Percentiles rank a stretch among this genome's conserved stretches.
Evolutionary conservation across 352 stramenopile species (phyloP).

Genomic region (Phytophthora hibernalis): DNA sequence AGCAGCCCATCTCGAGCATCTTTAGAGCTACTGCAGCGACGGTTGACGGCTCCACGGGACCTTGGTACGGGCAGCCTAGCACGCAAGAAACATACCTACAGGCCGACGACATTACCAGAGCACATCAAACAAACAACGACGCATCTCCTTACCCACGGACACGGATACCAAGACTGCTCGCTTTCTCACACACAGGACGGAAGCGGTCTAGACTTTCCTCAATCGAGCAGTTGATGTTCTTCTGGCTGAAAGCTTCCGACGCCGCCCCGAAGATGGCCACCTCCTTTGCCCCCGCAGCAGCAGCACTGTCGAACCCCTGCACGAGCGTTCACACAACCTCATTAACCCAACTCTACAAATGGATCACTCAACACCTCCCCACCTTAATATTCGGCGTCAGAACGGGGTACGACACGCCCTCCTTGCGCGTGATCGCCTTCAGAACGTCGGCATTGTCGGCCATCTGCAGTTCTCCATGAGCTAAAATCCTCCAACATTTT

Average conservation of each 20-base stretch:
- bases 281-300: conserved; percentile 89
- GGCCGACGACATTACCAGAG: conserved; percentile 9
- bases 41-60: conserved; percentile 77
- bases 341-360: background rate
- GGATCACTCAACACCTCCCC: background rate
- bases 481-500: background rate
- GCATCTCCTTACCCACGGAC: conserved; percentile 81
- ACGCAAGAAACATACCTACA: conserved; percentile 96
- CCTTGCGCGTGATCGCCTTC: conserved; percentile 75
- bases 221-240: conserved; percentile 98
- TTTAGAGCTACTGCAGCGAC: conserved; percentile 86
- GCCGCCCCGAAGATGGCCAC: conserved; percentile 97
- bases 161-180: conserved; percentile 76
- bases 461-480: conserved; percentile 79
- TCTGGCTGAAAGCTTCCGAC: conserved; percentile 95
- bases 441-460: conserved; percentile 92
- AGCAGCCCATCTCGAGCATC: conserved; percentile 95
- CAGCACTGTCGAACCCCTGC: conserved; percentile 88
- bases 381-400: conserved; percentile 95
- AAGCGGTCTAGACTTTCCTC: conserved; percentile 95
- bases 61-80: conserved; percentile 97
- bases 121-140: background rate
- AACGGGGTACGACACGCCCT: conserved; percentile 88
- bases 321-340: background rate
- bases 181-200: conserved; percentile 86